A percentile compares a stretch with the other conserved stretches of the same genome.
These are phyloP conservation scores for Alternaria conjuncta DNA, from an alignment of 2,329 filamentous ascomycete genomes.

Conservation along the genomic window DNA sequence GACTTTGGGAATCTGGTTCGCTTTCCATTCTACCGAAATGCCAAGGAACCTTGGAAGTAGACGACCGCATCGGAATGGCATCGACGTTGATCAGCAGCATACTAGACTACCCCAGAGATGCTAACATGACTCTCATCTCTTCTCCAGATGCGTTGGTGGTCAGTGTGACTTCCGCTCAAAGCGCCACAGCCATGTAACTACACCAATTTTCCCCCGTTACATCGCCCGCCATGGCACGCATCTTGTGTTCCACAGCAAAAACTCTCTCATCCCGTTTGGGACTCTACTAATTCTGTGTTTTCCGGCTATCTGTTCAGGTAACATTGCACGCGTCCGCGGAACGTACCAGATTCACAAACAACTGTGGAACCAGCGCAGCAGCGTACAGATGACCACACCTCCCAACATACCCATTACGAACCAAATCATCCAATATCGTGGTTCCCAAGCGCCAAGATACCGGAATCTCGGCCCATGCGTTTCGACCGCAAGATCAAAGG, in stretches of 20 bases:
- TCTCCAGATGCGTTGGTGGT: not conserved
- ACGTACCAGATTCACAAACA: not conserved
- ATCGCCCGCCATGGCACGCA: not conserved
- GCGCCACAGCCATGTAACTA: not conserved
- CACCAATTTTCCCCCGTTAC: not conserved
- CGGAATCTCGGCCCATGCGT: not conserved
- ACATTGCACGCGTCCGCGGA: not conserved
- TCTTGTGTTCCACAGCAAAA: not conserved
- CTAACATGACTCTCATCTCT: not conserved
- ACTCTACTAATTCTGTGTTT: not conserved
- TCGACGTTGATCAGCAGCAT: not conserved
- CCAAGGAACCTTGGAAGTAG: not conserved
- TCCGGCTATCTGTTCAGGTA: not conserved
- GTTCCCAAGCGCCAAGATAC: not conserved
- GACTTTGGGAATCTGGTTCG: not conserved
- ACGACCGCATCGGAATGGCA: not conserved
- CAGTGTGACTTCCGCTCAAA: not conserved
- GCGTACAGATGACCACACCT: not conserved
- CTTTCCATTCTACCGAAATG: not conserved
- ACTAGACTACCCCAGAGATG: not conserved
- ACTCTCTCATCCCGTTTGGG: not conserved
- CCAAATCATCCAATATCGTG: not conserved
- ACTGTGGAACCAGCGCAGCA: not conserved
- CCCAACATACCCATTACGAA: not conserved
- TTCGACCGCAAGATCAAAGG: not conserved